Conservation (phyloP, 2,329 filamentous ascomycete species). For the Xylaria sp. region DNA sequence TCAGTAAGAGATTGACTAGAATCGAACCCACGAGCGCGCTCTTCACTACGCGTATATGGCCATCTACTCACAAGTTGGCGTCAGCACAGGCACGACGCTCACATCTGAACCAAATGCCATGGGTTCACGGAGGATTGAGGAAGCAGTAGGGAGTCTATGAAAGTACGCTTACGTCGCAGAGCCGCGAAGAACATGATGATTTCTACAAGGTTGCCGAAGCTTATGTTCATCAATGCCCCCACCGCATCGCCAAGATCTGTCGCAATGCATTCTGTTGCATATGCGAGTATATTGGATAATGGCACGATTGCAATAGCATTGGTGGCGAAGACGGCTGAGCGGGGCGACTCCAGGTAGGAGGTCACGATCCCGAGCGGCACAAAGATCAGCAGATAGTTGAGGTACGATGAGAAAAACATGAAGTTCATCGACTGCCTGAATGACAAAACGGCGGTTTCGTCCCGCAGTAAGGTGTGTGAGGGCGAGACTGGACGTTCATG, state of each 20-base stretch:
- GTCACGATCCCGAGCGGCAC: constrained; percentile 78
- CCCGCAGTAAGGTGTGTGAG: constrained; percentile 15
- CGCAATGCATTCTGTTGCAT: constrained; percentile 70
- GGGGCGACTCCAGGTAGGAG: constrained; percentile 62
- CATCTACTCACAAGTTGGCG: constrained; percentile 52
- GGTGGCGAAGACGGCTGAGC: constrained; percentile 74
- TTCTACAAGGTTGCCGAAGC: constrained; percentile 37
- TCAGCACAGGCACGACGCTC: constrained; percentile 1
- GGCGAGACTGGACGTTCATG: constrained; percentile 20
- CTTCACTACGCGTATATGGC: constrained; percentile 89
- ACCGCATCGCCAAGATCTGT: constrained; percentile 34
- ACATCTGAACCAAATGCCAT: neutral
- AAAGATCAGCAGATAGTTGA: constrained; percentile 79
- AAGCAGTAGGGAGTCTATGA: neutral
- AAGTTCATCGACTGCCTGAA: constrained; percentile 20
- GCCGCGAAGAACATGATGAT: constrained; percentile 27
- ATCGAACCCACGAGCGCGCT: constrained; percentile 89
- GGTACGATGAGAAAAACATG: constrained; percentile 27
- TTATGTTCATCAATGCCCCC: constrained; percentile 72
- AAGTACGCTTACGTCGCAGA: constrained; percentile 24
- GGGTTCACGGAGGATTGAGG: neutral
- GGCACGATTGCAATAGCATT: constrained; percentile 79
- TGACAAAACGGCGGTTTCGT: constrained; percentile 12
- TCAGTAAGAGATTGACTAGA: constrained; percentile 84
- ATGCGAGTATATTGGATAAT: constrained; percentile 73